Base-by-base conservation (phyloP, 352 stramenopile species). In the Pythium folliculosum region DNA sequence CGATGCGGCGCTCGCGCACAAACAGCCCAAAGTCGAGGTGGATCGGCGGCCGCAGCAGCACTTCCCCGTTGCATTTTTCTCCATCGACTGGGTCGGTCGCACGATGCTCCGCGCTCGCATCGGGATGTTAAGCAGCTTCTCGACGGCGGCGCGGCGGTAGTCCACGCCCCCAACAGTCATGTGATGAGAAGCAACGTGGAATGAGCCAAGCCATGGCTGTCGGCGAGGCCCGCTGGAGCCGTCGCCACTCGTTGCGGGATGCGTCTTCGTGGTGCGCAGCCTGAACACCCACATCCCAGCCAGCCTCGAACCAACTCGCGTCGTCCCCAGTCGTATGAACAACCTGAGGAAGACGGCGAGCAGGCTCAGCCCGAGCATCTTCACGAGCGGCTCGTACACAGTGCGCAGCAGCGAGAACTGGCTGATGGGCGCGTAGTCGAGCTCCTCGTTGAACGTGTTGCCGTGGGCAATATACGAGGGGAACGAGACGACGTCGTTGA, bases 381-480 rank as follows among this genome's bases (percentile, higher is more conserved):
- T 13, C 40, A 47, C 19, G 14, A 47, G 40, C 40, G 40, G 40
- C 1, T 25, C 40, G 47, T 76, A 78, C 21, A 78, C 47, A 10
- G 71, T 57, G 17, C 30, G 19, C 9, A 78, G 14, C 21, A 78
- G 56, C 5, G 62, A 14, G 16, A 61, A 37, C 8, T 52, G 37
- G 5, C 65, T 74, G 14, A 32, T 58, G 10, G 69, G 55, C 2
- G 65, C 48, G 21, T 53, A 44, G 14, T 78, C 64, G 16, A 70
- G 60, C 5, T 69, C 54, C 50, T 53, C 60, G 23, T 76, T 73
- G 53, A 69, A 78, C 22, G 67, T 68, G 58, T 77, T 77, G 19
- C 55, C 63, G 25, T 67, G 60, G 32, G 67, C 71, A 9, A 75
- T 44, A 35, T 23, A 61, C 10, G 51, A 65, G 2, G 51, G 22